Percentiles rank a stretch among this genome's conserved stretches.
Evolutionary conservation across 1,284 basidiomycete species (phyloP).

Genomic region (Gastroboletus turbinatus): DNA sequence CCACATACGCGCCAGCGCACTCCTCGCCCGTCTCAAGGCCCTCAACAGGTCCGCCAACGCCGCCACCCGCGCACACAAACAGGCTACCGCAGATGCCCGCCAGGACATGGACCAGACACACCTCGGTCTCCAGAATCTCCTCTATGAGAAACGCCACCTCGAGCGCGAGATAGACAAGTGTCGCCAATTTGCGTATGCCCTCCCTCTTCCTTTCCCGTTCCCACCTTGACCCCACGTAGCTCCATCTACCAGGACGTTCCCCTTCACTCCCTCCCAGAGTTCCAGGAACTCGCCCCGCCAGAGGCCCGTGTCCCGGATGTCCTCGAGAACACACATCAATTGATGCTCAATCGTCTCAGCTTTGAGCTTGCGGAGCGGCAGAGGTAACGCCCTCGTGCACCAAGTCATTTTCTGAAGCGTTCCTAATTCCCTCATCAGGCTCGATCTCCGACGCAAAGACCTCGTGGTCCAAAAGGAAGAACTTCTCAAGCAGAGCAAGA

Average conservation of each 20-base stretch:
- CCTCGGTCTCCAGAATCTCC: slow-evolving; percentile 75
- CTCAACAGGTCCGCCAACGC: slow-evolving; percentile 72
- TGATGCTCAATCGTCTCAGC: slow-evolving; percentile 78
- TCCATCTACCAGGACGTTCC: slow-evolving; percentile 82
- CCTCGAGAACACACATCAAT: slow-evolving; percentile 66
- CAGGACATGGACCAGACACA: slow-evolving; percentile 83
- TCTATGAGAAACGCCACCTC: slow-evolving; percentile 81
- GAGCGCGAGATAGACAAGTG: slow-evolving; percentile 87
- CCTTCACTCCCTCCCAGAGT: slow-evolving; percentile 65
- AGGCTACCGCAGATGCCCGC: slow-evolving; percentile 69
- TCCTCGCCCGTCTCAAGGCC: slow-evolving; percentile 72
- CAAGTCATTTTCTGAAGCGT: slow-evolving; percentile 13
- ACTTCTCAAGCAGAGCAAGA: slow-evolving; percentile 69
- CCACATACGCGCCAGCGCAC: slow-evolving; percentile 64
- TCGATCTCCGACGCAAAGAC: slow-evolving; percentile 66
- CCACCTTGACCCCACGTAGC: slow-evolving; percentile 36
- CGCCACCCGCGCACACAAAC: slow-evolving; percentile 65
- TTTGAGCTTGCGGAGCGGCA: slow-evolving; percentile 82
- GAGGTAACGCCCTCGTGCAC: slow-evolving; percentile 44
- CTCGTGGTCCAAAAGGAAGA: slow-evolving; percentile 68
- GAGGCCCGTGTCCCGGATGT: slow-evolving; percentile 61
- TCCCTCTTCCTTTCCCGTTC: neutral
- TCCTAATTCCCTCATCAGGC: slow-evolving; percentile 39
- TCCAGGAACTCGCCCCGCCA: slow-evolving; percentile 61
- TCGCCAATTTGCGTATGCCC: slow-evolving; percentile 75